Percentiles rank a stretch among this genome's conserved stretches.
Evolutionary conservation across 2,329 filamentous ascomycete genomes (phyloP).

Genomic region (Pezicula carpinea): DNA sequence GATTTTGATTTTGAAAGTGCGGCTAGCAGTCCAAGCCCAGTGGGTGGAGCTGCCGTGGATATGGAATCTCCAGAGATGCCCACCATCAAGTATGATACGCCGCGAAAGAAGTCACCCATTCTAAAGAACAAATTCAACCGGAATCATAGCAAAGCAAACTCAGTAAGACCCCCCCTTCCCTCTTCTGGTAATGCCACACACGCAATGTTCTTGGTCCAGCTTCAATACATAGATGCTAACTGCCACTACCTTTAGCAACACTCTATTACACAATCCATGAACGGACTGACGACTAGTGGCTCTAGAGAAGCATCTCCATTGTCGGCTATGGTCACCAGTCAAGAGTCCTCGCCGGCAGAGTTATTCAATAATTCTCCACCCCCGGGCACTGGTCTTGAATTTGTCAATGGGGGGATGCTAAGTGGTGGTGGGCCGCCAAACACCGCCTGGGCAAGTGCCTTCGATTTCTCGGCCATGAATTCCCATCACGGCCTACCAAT

Average conservation of each 20-base stretch:
- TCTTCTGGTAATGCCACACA: background rate
- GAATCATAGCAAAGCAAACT: constrained; percentile 36
- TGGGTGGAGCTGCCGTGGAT: constrained; percentile 19
- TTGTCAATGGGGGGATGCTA: constrained; percentile 30
- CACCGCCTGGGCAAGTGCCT: constrained; percentile 31
- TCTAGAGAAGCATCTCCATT: constrained; percentile 53
- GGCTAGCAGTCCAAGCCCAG: constrained; percentile 49
- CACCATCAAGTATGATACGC: constrained; percentile 32
- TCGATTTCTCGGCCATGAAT: constrained; percentile 10
- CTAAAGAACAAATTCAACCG: constrained; percentile 20
- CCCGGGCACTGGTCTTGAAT: constrained; percentile 36
- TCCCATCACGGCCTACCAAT: constrained; percentile 3
- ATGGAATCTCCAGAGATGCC: constrained; percentile 40
- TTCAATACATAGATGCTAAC: constrained; percentile 24
- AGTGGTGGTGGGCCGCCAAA: constrained; percentile 16
- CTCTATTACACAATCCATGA: constrained; percentile 46
- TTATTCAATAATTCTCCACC: constrained; percentile 45
- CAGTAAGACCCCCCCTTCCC: constrained; percentile 36
- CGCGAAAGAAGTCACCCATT: constrained; percentile 20
- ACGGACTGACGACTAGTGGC: constrained; percentile 39
- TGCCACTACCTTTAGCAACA: constrained; percentile 38
- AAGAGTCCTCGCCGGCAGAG: constrained; percentile 46
- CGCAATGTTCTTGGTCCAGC: constrained; percentile 1
- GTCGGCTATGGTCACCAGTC: constrained; percentile 46
- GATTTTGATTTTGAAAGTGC: constrained; percentile 56